These are phyloP conservation scores for Anthracocystis panici-leucophaei DNA, from an alignment of 1,284 basidiomycete species.

Conservation along the genomic window DNA sequence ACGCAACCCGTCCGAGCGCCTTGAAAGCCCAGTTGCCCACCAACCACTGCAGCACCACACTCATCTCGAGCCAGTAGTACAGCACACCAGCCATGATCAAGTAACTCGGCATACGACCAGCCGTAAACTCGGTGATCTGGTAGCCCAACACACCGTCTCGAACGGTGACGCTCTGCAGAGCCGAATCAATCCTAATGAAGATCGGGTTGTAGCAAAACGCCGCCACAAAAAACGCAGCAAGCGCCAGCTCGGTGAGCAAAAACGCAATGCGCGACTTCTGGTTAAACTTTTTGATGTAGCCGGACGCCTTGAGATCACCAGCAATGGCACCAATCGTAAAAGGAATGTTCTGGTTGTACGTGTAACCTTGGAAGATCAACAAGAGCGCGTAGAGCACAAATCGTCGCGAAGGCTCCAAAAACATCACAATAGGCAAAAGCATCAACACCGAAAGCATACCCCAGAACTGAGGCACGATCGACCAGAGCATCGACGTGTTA, in stretches of 20 bases:
- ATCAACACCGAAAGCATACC: slow-evolving; percentile 71
- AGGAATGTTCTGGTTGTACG: slow-evolving; percentile 43
- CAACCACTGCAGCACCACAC: slow-evolving; percentile 71
- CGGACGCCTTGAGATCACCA: slow-evolving; percentile 70
- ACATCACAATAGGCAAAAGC: slow-evolving; percentile 69
- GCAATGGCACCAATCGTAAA: slow-evolving; percentile 70
- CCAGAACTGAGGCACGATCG: slow-evolving; percentile 71
- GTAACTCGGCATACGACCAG: slow-evolving; percentile 46
- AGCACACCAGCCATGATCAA: slow-evolving; percentile 54
- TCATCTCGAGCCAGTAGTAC: slow-evolving; percentile 70
- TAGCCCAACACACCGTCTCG: slow-evolving; percentile 69
- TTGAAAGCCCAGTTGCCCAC: slow-evolving; percentile 69
- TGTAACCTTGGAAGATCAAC: slow-evolving; percentile 38
- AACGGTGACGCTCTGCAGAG: slow-evolving; percentile 65
- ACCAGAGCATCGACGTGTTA: slow-evolving; percentile 70
- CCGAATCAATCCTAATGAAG: slow-evolving; percentile 63
- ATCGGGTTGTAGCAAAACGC: slow-evolving; percentile 69
- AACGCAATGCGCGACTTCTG: slow-evolving; percentile 69
- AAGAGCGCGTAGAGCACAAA: slow-evolving; percentile 68
- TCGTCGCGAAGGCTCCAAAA: slow-evolving; percentile 66
- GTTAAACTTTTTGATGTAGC: slow-evolving; percentile 70
- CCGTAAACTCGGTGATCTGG: slow-evolving; percentile 44
- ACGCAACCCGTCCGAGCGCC: slow-evolving; percentile 71
- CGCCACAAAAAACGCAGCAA: slow-evolving; percentile 67
- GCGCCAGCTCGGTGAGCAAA: slow-evolving; percentile 64